Percentiles rank a stretch among this genome's conserved stretches.
Conservation (phyloP, 495 filamentous ascomycete species). For the Aspergillus mulundensis region DNA sequence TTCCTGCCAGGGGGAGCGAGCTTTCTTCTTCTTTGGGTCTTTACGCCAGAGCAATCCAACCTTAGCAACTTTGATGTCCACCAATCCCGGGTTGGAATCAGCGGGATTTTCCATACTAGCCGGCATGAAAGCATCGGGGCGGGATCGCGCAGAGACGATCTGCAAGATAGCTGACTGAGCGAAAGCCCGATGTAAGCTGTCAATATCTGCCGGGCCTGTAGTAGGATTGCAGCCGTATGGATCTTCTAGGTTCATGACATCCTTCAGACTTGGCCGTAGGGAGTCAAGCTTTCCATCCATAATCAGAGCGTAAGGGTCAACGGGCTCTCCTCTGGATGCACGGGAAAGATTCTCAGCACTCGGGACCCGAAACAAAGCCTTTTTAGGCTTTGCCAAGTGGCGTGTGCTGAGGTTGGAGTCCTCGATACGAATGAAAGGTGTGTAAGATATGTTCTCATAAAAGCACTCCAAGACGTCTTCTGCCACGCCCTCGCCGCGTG, state of each 20-base stretch:
- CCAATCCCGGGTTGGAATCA: slow-evolving; percentile 86
- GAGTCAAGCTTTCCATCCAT: slow-evolving; percentile 81
- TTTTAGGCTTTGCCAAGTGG: slow-evolving; percentile 67
- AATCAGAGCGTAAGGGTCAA: slow-evolving; percentile 93
- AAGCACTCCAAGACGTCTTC: slow-evolving; percentile 93
- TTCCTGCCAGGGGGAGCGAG: slow-evolving; percentile 94
- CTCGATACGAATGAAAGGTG: slow-evolving; percentile 94
- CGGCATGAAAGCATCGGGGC: slow-evolving; percentile 93
- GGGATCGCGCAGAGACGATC: slow-evolving; percentile 86
- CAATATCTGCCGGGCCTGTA: slow-evolving; percentile 65
- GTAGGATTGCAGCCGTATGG: slow-evolving; percentile 85
- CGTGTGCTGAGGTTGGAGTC: slow-evolving; percentile 84
- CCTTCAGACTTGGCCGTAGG: slow-evolving; percentile 78
- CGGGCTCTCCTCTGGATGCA: slow-evolving; percentile 71
- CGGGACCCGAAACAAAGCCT: slow-evolving; percentile 64
- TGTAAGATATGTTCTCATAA: slow-evolving; percentile 97
- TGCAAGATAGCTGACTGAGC: slow-evolving; percentile 87
- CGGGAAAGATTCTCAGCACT: slow-evolving; percentile 64
- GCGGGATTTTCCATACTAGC: slow-evolving; percentile 77
- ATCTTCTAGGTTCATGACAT: slow-evolving; percentile 89
- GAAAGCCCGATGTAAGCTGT: slow-evolving; percentile 77
- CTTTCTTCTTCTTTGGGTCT: slow-evolving; percentile 89
- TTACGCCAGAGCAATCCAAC: slow-evolving; percentile 96
- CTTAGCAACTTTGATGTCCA: slow-evolving; percentile 96
- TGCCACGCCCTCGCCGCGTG: slow-evolving; percentile 78